Evolutionary conservation across 768 basidiomycete genomes (phyloP), one percentile per base, ranked within the genome.

Genomic region (Krasilnikovozyma curviuscula): DNA sequence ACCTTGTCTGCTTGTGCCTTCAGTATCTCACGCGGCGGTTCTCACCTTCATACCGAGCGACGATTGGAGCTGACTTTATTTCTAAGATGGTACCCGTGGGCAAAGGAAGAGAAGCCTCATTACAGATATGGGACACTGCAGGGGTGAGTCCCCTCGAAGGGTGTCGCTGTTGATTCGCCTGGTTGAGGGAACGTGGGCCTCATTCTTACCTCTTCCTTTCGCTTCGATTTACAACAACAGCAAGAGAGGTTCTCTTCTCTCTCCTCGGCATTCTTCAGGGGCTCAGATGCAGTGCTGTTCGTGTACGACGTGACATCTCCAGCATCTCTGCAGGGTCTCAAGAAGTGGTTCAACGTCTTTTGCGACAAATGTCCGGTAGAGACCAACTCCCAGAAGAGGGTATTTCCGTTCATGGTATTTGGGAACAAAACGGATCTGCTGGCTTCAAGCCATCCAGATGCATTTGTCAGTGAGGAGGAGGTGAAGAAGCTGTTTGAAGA

Each of bases 1-100:
- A n/a, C n/a, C n/a, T n/a, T n/a, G n/a, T n/a, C n/a, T 24, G 27
- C 23, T 31, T 41, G 40, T 14, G 44, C 24, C 19, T 37, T 18
- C 42, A 84, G 76, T 86, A 80, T 60, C 76, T 83, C 55, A 76
- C 79, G 9, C 75, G 77, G 24, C 73, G 72, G 12, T 86, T 85
- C 63, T 76, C 79, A 4, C 73, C 72, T 3, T 75, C 76, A 9
- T 86, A 86, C 62, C 70, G 81, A 40, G 79, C 83, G 1, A 88
- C 84, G 3, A 85, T 89, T 34, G 84, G 83, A 18, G 77, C 79
- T n/a, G 83, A 88, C 64, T 88, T 86, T 49, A 81, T 84, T 42
- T 72, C 76, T 0, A 84, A 83, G 61, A 74, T 73, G 0, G 57
- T 85, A 10, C 73, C 76, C 0, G 74, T 81, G 57, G 73, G 77